Evolutionary conservation across 2,329 filamentous ascomycete genomes (phyloP).

Genomic region (Aurifilum marmelostoma): DNA sequence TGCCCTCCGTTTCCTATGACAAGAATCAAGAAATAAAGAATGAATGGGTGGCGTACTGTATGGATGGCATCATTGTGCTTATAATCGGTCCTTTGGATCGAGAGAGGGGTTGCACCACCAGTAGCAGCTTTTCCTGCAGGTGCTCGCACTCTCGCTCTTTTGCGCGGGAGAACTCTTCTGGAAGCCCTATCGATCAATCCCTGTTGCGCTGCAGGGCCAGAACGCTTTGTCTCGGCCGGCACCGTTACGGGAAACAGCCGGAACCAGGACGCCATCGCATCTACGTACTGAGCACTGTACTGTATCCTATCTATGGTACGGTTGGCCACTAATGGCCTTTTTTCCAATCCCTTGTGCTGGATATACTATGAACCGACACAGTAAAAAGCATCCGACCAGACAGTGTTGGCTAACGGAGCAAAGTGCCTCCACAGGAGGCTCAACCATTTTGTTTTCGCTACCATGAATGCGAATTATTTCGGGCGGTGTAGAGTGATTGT

Average conservation of each 20-base stretch:
- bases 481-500: not conserved
- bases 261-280: not conserved
- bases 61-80: not conserved
- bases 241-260: not conserved
- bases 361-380: not conserved
- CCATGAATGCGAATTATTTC: not conserved
- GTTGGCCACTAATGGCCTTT: not conserved
- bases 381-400: no score
- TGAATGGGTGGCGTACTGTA: not conserved
- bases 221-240: not conserved
- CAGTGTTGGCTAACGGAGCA: not conserved
- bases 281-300: no score
- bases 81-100: not conserved
- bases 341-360: no score
- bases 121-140: not conserved
- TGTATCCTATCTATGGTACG: no score
- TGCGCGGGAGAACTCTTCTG: constrained; percentile 17
- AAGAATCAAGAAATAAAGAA: not conserved
- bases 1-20: not conserved
- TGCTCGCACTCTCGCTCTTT: constrained; percentile 18
- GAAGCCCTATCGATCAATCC: not conserved
- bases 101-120: not conserved
- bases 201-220: not conserved
- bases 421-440: not conserved
- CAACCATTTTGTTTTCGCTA: not conserved